phyloP scores from a whole-genome alignment of 73 alveolate species.

The Stentor coeruleus region DNA sequence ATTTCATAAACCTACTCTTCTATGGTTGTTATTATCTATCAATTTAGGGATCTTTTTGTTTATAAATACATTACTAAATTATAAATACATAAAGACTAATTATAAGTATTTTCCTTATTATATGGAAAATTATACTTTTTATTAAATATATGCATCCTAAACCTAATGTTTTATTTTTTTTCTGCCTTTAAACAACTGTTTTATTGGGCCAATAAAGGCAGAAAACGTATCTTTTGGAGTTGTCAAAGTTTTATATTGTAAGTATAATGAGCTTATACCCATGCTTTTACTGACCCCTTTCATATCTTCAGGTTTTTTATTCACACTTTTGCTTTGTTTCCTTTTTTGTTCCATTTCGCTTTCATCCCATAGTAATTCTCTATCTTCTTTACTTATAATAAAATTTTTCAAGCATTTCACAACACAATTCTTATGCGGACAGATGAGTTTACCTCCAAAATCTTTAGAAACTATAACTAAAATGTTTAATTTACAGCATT shows the following conservation, averaged over 20 bases:
- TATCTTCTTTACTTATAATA: neutral
- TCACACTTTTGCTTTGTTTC: neutral
- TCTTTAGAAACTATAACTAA: neutral
- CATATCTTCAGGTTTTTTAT: neutral
- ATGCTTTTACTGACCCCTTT: neutral
- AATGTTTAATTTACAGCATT: neutral
- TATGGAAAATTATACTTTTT: too few species aligned
- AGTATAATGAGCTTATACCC: neutral
- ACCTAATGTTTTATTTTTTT: too few species aligned
- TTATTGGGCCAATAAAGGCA: neutral
- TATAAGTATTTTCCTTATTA: too few species aligned
- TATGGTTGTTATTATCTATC: too few species aligned
- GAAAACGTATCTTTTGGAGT: too few species aligned
- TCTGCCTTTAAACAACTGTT: too few species aligned
- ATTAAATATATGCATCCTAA: neutral
- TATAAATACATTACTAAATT: too few species aligned
- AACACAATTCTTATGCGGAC: neutral
- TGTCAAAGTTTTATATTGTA: neutral
- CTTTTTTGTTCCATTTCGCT: too few species aligned
- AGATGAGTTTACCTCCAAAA: neutral
- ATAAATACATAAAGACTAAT: too few species aligned
- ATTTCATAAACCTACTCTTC: too few species aligned
- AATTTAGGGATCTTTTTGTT: too few species aligned
- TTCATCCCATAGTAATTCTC: conserved; percentile 17
- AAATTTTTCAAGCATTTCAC: neutral